phyloP scores from a whole-genome alignment of 2,329 filamentous ascomycete species.

The Periconia sp. region DNA sequence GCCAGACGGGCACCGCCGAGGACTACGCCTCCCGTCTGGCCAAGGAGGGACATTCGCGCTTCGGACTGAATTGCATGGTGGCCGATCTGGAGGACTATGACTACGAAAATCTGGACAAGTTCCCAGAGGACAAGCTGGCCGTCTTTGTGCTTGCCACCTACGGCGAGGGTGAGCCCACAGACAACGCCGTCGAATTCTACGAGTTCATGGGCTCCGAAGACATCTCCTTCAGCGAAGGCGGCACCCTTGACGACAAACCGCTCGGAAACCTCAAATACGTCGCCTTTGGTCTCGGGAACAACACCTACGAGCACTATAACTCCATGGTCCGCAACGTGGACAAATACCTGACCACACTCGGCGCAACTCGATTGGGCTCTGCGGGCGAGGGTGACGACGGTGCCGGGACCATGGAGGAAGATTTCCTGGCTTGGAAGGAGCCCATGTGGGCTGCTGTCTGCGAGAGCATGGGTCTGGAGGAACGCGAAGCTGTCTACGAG shows the following conservation, averaged over 20 bases:
- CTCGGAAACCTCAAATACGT: slow-evolving; percentile 89
- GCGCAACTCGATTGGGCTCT: slow-evolving; percentile 81
- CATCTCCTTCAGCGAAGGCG: slow-evolving; percentile 76
- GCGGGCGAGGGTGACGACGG: slow-evolving; percentile 97
- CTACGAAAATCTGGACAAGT: slow-evolving; percentile 87
- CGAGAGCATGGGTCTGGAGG: slow-evolving; percentile 84
- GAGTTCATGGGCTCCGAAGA: slow-evolving; percentile 91
- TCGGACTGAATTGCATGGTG: slow-evolving; percentile 97
- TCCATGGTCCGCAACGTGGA: slow-evolving; percentile 94
- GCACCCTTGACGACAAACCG: slow-evolving; percentile 67
- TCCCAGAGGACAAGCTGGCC: slow-evolving; percentile 88
- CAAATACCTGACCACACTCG: slow-evolving; percentile 79
- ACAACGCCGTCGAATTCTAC: slow-evolving; percentile 99
- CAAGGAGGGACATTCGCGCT: slow-evolving; percentile 96
- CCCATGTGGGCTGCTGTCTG: slow-evolving; percentile 93
- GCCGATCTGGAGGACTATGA: slow-evolving; percentile 98
- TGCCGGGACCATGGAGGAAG: slow-evolving; percentile 99
- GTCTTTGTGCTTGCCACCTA: slow-evolving; percentile 98
- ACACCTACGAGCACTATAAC: slow-evolving; percentile 99
- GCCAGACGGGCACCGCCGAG: slow-evolving; percentile 96
- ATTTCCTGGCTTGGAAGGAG: slow-evolving; percentile 98
- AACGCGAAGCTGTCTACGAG: slow-evolving; percentile 96
- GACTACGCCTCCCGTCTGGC: slow-evolving; percentile 96
- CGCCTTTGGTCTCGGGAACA: slow-evolving; percentile 95
- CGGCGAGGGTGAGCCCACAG: slow-evolving; percentile 96